A percentile compares a stretch with the other conserved stretches of the same genome.
phyloP scores from a whole-genome alignment of 2,329 filamentous ascomycete species.

The Claviceps pazoutovae region DNA sequence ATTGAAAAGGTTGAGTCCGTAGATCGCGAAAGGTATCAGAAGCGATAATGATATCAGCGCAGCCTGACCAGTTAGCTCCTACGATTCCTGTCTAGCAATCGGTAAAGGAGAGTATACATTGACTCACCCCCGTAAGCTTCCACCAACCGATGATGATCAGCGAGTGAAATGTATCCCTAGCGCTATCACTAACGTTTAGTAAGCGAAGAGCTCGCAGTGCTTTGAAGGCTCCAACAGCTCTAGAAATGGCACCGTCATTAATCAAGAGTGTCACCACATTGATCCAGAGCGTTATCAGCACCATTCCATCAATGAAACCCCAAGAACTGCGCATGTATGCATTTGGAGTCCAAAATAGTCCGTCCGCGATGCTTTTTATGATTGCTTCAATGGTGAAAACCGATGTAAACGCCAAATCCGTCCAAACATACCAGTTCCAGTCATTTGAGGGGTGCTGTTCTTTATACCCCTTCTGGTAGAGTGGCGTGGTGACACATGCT shows the following conservation, averaged over 20 bases:
- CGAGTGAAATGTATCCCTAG: conserved; percentile 90
- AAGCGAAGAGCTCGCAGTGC: conserved; percentile 80
- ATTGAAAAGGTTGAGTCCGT: conserved; percentile 84
- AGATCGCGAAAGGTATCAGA: conserved; percentile 91
- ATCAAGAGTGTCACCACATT: conserved; percentile 75
- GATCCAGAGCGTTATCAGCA: conserved; percentile 87
- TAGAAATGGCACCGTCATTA: conserved; percentile 71
- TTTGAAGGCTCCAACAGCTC: conserved; percentile 93
- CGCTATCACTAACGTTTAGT: conserved; percentile 91
- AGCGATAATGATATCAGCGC: conserved; percentile 90
- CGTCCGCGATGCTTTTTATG: conserved; percentile 91
- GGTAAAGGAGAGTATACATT: background rate
- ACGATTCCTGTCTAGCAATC: background rate
- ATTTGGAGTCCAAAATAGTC: conserved; percentile 92
- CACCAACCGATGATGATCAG: conserved; percentile 86
- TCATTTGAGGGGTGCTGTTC: conserved; percentile 41
- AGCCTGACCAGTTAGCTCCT: conserved; percentile 31
- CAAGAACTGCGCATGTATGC: conserved; percentile 93
- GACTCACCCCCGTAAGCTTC: conserved; percentile 72
- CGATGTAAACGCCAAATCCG: conserved; percentile 76
- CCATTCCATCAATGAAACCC: conserved; percentile 89
- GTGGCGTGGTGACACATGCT: conserved; percentile 83
- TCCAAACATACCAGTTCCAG: conserved; percentile 88
- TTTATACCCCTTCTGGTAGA: conserved; percentile 87
- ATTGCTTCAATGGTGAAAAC: conserved; percentile 75